phyloP scores from a whole-genome alignment of 2,329 filamentous ascomycete genomes.

The Lasiodiplodia theobromae region DNA sequence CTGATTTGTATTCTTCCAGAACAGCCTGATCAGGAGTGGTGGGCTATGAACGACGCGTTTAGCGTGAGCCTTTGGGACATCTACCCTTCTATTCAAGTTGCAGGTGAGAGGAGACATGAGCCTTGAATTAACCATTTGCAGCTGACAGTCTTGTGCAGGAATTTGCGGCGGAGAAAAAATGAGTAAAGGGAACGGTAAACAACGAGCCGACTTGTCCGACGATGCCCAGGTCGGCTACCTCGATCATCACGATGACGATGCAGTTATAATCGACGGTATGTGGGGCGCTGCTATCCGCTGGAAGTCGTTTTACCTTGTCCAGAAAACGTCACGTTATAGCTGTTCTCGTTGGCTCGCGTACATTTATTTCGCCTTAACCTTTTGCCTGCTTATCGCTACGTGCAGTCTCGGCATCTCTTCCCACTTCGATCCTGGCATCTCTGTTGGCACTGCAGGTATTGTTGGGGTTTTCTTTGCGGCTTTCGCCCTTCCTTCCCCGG shows the following conservation, averaged over 20 bases:
- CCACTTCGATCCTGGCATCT: too few species aligned
- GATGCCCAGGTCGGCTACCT: background rate
- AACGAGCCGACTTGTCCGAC: background rate
- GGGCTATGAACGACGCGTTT: constrained; percentile 51
- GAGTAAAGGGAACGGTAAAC: background rate
- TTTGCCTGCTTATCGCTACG: background rate
- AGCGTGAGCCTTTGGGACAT: constrained; percentile 54
- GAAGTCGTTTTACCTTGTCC: constrained; percentile 49
- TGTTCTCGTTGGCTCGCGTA: constrained; percentile 39
- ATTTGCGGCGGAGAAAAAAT: constrained; percentile 29
- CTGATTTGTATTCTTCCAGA: constrained; percentile 53
- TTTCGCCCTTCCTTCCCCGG: too few species aligned
- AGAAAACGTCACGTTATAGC: constrained; percentile 36
- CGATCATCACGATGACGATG: constrained; percentile 44
- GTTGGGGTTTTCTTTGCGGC: background rate
- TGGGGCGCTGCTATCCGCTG: constrained; percentile 53
- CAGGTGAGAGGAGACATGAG: constrained; percentile 41
- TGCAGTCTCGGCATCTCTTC: too few species aligned
- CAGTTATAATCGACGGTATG: constrained; percentile 53
- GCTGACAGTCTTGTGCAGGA: background rate
- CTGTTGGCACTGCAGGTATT: background rate
- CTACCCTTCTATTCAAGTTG: constrained; percentile 50
- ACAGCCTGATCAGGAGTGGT: constrained; percentile 47
- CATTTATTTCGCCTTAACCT: background rate
- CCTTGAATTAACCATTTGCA: too few species aligned